These are phyloP conservation scores for Metschnikowia drakensbergensis DNA, from an alignment of 805 yeast species.

Conservation along the genomic window DNA sequence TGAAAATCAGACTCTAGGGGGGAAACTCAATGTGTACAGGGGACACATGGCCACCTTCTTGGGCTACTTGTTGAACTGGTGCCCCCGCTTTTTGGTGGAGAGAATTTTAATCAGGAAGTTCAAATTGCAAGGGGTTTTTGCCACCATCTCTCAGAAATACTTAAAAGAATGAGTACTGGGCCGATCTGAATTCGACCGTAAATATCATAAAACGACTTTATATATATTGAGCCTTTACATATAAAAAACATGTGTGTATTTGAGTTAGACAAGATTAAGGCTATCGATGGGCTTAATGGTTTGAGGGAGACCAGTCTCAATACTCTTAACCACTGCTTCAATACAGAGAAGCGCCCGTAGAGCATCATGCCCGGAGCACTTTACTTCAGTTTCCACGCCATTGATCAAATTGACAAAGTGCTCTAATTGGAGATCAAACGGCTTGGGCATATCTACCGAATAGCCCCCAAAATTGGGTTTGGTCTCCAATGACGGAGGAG, in stretches of 20 bases:
- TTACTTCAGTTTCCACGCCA: slow-evolving; percentile 24
- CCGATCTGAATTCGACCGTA: too few relatives aligned
- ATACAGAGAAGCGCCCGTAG: slow-evolving; percentile 32
- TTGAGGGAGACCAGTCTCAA: slow-evolving; percentile 30
- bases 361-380: slow-evolving; percentile 34
- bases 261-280: background rate
- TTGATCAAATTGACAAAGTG: slow-evolving; percentile 36
- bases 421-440: slow-evolving; percentile 38
- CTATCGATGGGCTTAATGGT: slow-evolving; percentile 2
- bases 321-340: slow-evolving; percentile 32
- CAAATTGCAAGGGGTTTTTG: slow-evolving; percentile 26
- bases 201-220: background rate
- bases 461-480: slow-evolving; percentile 14
- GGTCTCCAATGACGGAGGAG: slow-evolving; percentile 29
- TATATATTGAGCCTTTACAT: background rate
- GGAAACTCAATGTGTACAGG: slow-evolving; percentile 49
- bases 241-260: background rate
- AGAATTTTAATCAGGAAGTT: slow-evolving; percentile 35
- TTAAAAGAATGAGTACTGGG: background rate
- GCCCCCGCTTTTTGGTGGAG: slow-evolving; percentile 50
- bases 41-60: slow-evolving; percentile 47
- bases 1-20: slow-evolving; percentile 31
- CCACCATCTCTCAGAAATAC: slow-evolving; percentile 21
- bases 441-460: slow-evolving; percentile 19
- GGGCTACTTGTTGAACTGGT: slow-evolving; percentile 29